Evolutionary conservation across 2,329 filamentous ascomycete genomes (phyloP), one percentile per base, ranked within the genome.

Genomic region (Sarocladium strictum): DNA sequence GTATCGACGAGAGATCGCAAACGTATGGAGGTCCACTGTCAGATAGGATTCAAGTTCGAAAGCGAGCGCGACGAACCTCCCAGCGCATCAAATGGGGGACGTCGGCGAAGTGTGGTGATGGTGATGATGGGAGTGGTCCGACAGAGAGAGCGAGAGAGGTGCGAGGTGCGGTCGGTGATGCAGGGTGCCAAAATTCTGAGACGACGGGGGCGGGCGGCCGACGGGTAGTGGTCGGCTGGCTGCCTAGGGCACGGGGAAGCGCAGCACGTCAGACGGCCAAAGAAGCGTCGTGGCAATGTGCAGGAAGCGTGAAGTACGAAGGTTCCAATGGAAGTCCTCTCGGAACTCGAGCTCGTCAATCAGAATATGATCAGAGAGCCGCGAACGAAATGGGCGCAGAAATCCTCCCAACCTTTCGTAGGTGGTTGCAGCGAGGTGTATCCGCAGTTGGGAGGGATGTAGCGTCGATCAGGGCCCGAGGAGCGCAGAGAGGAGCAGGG

Each of bases 111-210:
- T 51, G 43, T 35, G 47, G 47, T 51, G 47, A 51, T 51, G 24
- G 43, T 47, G 29, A 51, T 51, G 47, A 51, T 51, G 47, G 47
- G 47, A 51, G 47, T 51, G 47, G 47, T 51, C 19, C 47, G 47
- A 51, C 27, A 51, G 27, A 49, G 27, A 49, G 43, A 49, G 23
- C 11, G 14, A 7, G 26, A 14, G 43, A 33, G 27, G 29, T 32
- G 26, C 21, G 40, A 45, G 24, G 26, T 35, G 47, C 47, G 12
- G 47, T 51, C 29, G 15, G 43, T n/a, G 43, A 51, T 51, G 47
- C 27, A 51, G 47, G 50, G 50, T 53, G 50, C 35, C 50, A 53
- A 53, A 53, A 53, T 38, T 53, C 50, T 53, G 50, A 53, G 50
- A 53, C 50, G 47, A 51, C 47, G 26, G 47, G 27, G 26, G 43